Percentiles rank a stretch among this genome's conserved stretches.
These are phyloP conservation scores for Raffaelea deltoideospora DNA, from an alignment of 2,329 filamentous ascomycete genomes.

Conservation along the genomic window DNA sequence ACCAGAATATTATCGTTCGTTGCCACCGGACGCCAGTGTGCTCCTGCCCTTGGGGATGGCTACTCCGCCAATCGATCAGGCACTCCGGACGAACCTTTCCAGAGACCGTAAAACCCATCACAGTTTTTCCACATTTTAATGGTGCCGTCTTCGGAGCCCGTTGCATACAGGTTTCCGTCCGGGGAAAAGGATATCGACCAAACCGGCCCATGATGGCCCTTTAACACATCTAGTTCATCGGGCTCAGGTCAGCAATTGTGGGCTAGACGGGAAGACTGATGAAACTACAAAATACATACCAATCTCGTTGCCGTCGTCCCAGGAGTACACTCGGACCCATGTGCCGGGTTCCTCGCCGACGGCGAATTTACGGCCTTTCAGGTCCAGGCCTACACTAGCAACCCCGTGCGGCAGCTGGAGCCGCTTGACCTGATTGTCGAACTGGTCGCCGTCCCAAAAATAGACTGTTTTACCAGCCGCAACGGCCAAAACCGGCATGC, in stretches of 20 bases:
- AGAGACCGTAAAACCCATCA: slow-evolving; percentile 48
- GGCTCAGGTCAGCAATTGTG: neutral
- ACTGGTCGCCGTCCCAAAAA: slow-evolving; percentile 68
- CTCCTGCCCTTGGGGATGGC: slow-evolving; percentile 12
- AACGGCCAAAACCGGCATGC: slow-evolving; percentile 63
- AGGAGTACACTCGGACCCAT: slow-evolving; percentile 90
- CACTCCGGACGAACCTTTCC: slow-evolving; percentile 29
- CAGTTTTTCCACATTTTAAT: slow-evolving; percentile 82
- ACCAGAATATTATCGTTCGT: too few relatives aligned
- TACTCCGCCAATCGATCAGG: slow-evolving; percentile 21
- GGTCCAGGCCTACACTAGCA: slow-evolving; percentile 78
- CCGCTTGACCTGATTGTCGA: slow-evolving; percentile 61
- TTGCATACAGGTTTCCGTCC: slow-evolving; percentile 90
- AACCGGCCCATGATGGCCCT: slow-evolving; percentile 92
- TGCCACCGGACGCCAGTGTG: neutral
- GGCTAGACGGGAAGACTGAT: neutral
- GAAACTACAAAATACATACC: slow-evolving; percentile 28
- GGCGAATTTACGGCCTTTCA: slow-evolving; percentile 66
- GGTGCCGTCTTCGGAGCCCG: slow-evolving; percentile 90
- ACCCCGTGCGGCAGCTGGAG: slow-evolving; percentile 71
- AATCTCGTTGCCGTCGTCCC: slow-evolving; percentile 68
- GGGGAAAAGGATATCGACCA: slow-evolving; percentile 94
- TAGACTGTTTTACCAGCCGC: slow-evolving; percentile 90
- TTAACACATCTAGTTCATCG: slow-evolving; percentile 57
- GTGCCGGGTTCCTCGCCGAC: slow-evolving; percentile 86